These are phyloP conservation scores for Lactifluus pinguis DNA, from an alignment of 768 basidiomycete species.

Conservation along the genomic window DNA sequence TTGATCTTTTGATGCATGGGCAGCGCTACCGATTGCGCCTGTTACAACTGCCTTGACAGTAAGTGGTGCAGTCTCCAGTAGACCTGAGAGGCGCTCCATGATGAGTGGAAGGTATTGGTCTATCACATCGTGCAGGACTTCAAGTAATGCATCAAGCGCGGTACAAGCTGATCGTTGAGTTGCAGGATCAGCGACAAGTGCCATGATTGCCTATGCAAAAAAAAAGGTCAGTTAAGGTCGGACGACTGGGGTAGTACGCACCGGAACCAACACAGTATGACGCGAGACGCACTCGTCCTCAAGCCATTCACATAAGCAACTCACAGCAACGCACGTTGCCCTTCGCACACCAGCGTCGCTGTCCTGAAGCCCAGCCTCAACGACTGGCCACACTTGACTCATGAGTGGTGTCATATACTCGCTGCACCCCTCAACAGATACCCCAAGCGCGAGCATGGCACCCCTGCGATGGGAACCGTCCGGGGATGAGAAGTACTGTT, in stretches of 20 bases:
- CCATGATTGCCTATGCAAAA: conserved; percentile 67
- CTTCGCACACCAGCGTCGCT: conserved; percentile 79
- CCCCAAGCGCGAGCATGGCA: conserved; percentile 91
- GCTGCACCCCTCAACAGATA: conserved; percentile 94
- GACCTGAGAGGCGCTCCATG: conserved; percentile 85
- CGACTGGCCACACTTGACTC: conserved; percentile 85
- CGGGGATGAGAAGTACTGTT: conserved; percentile 74
- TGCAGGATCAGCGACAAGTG: conserved; percentile 72
- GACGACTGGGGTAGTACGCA: conserved; percentile 29
- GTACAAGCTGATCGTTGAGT: conserved; percentile 95
- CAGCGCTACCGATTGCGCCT: conserved; percentile 96
- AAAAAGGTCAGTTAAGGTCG: not conserved
- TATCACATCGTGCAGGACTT: conserved; percentile 86
- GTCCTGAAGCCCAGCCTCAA: conserved; percentile 84
- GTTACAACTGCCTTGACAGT: conserved; percentile 90
- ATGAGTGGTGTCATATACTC: conserved; percentile 96
- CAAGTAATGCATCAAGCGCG: conserved; percentile 91
- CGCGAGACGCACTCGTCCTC: conserved; percentile 84
- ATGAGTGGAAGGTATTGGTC: conserved; percentile 86
- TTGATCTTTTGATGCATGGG: conserved; percentile 85
- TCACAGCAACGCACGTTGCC: conserved; percentile 92
- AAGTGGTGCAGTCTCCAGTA: conserved; percentile 82
- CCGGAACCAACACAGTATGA: conserved; percentile 80
- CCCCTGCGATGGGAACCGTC: conserved; percentile 78
- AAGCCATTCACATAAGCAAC: conserved; percentile 95